Conservation (phyloP, 352 stramenopile genomes). For the Phytophthora sp. region DNA sequence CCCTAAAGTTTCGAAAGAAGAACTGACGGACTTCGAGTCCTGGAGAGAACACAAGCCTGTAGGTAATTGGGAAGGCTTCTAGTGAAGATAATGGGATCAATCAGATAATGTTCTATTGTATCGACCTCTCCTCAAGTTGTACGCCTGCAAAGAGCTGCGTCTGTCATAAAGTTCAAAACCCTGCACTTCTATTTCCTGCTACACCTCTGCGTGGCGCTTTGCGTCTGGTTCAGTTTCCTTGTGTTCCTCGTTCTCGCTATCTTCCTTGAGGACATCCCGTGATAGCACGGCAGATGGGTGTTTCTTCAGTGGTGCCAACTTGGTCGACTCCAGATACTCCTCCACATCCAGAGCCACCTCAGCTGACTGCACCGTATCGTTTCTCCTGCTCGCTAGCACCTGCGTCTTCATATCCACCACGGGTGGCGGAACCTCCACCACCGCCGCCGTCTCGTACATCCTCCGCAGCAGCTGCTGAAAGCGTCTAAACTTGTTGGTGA, state of each 20-base stretch:
- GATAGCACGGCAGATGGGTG: slow-evolving; percentile 46
- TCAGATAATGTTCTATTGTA: slow-evolving; percentile 36
- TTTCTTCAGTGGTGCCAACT: slow-evolving; percentile 49
- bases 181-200: background rate
- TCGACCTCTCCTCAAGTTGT: slow-evolving; percentile 3
- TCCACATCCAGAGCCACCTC: slow-evolving; percentile 51
- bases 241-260: slow-evolving; percentile 46
- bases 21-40: slow-evolving; percentile 41
- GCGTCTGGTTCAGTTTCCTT: slow-evolving; percentile 24
- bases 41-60: slow-evolving; percentile 38
- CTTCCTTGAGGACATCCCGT: slow-evolving; percentile 38
- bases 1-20: slow-evolving; percentile 31
- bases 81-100: background rate
- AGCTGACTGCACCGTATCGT: slow-evolving; percentile 29
- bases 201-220: slow-evolving; percentile 9
- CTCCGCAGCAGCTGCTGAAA: slow-evolving; percentile 54
- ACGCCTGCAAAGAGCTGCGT: too few species aligned
- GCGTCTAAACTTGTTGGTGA: slow-evolving; percentile 64
- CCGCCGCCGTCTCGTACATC: slow-evolving; percentile 58
- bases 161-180: too few species aligned
- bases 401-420: slow-evolving; percentile 50
- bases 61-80: slow-evolving; percentile 53
- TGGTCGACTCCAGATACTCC: slow-evolving; percentile 31
- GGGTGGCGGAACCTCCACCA: slow-evolving; percentile 49
- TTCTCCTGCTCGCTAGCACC: slow-evolving; percentile 23